Evolutionary conservation across 352 stramenopile species (phyloP).

Genomic region (Globisporangium middletonii): DNA sequence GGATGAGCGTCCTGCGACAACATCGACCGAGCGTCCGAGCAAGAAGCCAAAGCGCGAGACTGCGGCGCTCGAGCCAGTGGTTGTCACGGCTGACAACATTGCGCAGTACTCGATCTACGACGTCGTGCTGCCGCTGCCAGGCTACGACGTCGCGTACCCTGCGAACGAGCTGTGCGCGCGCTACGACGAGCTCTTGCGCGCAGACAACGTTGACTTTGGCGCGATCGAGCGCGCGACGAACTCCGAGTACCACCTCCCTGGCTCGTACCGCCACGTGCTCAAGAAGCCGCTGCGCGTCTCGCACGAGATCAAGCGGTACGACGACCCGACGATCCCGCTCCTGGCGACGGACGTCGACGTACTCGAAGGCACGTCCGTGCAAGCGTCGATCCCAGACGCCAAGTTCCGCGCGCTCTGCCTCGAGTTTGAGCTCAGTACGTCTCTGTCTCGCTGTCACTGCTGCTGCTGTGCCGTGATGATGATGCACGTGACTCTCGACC

Average conservation of each 20-base stretch:
- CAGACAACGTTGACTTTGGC: constrained; percentile 66
- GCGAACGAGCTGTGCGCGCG: constrained; percentile 70
- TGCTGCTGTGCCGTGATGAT: not conserved
- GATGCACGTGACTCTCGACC: not conserved
- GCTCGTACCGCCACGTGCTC: constrained; percentile 92
- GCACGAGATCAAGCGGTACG: constrained; percentile 91
- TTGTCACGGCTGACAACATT: constrained; percentile 89
- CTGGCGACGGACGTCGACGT: constrained; percentile 92
- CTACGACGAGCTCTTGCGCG: constrained; percentile 56
- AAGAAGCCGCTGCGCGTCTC: constrained; percentile 85
- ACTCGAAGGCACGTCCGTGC: constrained; percentile 27
- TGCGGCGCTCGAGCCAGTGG: constrained; percentile 6
- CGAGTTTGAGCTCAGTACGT: constrained; percentile 71
- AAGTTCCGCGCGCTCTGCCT: constrained; percentile 69
- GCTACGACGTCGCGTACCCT: constrained; percentile 88
- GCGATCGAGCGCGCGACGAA: constrained; percentile 55
- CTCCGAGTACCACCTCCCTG: constrained; percentile 90
- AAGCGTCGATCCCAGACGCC: constrained; percentile 51
- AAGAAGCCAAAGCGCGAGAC: constrained; percentile 32
- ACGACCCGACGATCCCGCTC: constrained; percentile 89
- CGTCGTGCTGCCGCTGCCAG: constrained; percentile 95
- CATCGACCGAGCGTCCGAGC: constrained; percentile 13
- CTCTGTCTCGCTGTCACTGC: not conserved
- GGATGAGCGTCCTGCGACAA: constrained; percentile 16
- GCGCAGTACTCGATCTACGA: constrained; percentile 90